phyloP scores from a whole-genome alignment of 2,329 filamentous ascomycete species.

The Karstenula rhodostoma region DNA sequence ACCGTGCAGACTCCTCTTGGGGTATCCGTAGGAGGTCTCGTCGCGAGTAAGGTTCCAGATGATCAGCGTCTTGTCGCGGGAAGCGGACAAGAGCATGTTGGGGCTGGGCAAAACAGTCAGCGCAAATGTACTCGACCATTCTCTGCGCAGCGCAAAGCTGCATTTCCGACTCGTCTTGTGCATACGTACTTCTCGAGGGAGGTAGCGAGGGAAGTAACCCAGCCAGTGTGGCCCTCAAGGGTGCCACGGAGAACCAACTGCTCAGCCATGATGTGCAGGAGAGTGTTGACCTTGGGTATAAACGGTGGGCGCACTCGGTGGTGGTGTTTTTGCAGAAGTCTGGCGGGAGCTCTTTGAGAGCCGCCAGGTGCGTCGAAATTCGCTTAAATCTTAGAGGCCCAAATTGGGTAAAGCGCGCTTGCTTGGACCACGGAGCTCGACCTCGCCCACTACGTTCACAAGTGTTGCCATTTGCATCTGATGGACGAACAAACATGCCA shows the following conservation, averaged over 20 bases:
- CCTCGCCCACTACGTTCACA: background rate
- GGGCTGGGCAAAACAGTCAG: conserved; percentile 65
- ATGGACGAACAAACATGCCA: background rate
- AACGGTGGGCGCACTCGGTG: conserved; percentile 41
- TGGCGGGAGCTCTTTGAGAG: conserved; percentile 12
- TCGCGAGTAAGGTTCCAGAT: conserved; percentile 99
- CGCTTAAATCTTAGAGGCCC: conserved; percentile 4
- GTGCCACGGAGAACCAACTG: conserved; percentile 95
- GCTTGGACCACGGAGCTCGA: background rate
- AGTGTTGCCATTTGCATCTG: background rate
- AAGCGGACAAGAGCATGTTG: conserved; percentile 99
- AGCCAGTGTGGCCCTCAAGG: conserved; percentile 99
- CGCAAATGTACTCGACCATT: background rate
- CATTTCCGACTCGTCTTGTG: conserved; percentile 18
- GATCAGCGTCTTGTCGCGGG: conserved; percentile 98
- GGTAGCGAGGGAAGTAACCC: conserved; percentile 98
- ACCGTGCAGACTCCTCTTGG: conserved; percentile 97
- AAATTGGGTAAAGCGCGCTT: background rate
- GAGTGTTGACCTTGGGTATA: conserved; percentile 45
- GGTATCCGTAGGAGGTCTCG: conserved; percentile 97
- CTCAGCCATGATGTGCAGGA: conserved; percentile 75
- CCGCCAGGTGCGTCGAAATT: conserved; percentile 10
- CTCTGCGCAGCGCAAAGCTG: conserved; percentile 6
- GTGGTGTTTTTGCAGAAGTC: conserved; percentile 33
- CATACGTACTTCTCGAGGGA: conserved; percentile 88